Percentiles rank a stretch among this genome's conserved stretches.
Conservation (phyloP, 805 yeast genomes). For the Saccharomycopsis synnaedendra region DNA sequence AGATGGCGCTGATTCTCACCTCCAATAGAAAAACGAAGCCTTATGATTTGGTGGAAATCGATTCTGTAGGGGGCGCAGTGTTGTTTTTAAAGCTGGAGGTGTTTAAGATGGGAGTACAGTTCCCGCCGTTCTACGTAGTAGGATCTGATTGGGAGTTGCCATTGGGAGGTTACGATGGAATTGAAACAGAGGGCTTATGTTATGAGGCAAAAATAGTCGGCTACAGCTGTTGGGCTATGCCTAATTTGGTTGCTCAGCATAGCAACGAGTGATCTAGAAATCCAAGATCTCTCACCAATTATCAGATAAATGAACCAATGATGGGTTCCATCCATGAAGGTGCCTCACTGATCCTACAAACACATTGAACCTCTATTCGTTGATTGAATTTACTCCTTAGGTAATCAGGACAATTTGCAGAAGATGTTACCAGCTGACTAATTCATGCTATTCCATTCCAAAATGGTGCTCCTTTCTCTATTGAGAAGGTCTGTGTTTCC, state of each 20-base stretch:
- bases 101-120: constrained; percentile 33
- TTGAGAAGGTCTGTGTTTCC: too few species aligned
- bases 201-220: constrained; percentile 34
- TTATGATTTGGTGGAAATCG: constrained; percentile 19
- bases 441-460: too few species aligned
- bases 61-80: constrained; percentile 42
- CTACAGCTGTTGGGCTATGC: constrained; percentile 38
- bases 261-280: background rate
- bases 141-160: constrained; percentile 32
- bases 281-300: background rate
- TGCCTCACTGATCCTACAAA: too few species aligned
- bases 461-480: too few species aligned
- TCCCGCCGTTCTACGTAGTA: constrained; percentile 33
- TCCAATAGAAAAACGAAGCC: constrained; percentile 9
- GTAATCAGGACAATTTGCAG: too few species aligned
- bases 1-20: constrained; percentile 17
- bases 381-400: too few species aligned
- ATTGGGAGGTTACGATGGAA: constrained; percentile 40
- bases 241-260: constrained; percentile 34
- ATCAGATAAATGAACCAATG: too few species aligned
- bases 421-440: too few species aligned
- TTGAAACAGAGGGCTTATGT: constrained; percentile 44
- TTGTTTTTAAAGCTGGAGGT: constrained; percentile 31
- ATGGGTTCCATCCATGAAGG: too few species aligned
- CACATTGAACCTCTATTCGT: too few species aligned